Evolutionary conservation across 2,329 filamentous ascomycete genomes (phyloP).

Genomic region (Ophiostoma tasmaniense): DNA sequence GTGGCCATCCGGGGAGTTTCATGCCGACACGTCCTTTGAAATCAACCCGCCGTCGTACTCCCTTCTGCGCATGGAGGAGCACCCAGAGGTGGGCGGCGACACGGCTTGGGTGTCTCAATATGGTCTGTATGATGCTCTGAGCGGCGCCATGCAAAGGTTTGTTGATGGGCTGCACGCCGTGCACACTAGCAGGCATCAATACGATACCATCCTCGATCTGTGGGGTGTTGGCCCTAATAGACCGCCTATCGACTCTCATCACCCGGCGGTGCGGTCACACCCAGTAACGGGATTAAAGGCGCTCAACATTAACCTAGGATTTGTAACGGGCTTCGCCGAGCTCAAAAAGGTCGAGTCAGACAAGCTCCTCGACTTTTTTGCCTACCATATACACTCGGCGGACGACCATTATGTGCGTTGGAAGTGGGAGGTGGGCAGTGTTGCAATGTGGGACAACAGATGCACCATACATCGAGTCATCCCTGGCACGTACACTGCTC

Average conservation of each 20-base stretch:
- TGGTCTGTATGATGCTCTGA: constrained; percentile 38
- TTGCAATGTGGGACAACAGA: constrained; percentile 45
- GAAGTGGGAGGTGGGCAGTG: constrained; percentile 41
- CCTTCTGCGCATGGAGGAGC: constrained; percentile 42
- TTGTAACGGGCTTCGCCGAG: constrained; percentile 36
- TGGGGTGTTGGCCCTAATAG: constrained; percentile 35
- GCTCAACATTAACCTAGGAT: not conserved
- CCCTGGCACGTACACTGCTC: constrained; percentile 32
- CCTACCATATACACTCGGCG: constrained; percentile 39
- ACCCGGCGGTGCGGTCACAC: not conserved
- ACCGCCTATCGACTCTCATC: constrained; percentile 39
- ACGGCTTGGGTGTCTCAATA: constrained; percentile 41
- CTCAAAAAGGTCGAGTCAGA: constrained; percentile 42
- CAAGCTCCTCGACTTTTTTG: constrained; percentile 38
- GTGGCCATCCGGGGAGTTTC: constrained; percentile 39
- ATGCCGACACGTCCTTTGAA: constrained; percentile 44
- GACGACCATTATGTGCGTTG: constrained; percentile 43
- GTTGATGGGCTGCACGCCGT: constrained; percentile 37
- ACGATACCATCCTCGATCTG: constrained; percentile 39
- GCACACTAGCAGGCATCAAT: constrained; percentile 38
- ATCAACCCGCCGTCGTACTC: constrained; percentile 44
- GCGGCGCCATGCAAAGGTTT: constrained; percentile 34
- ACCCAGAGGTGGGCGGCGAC: constrained; percentile 39
- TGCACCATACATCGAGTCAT: constrained; percentile 35
- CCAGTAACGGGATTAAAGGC: not conserved